Percentiles rank a stretch among this genome's conserved stretches.
phyloP scores from a whole-genome alignment of 2,329 filamentous ascomycete genomes.

The Fusarium penzigii region DNA sequence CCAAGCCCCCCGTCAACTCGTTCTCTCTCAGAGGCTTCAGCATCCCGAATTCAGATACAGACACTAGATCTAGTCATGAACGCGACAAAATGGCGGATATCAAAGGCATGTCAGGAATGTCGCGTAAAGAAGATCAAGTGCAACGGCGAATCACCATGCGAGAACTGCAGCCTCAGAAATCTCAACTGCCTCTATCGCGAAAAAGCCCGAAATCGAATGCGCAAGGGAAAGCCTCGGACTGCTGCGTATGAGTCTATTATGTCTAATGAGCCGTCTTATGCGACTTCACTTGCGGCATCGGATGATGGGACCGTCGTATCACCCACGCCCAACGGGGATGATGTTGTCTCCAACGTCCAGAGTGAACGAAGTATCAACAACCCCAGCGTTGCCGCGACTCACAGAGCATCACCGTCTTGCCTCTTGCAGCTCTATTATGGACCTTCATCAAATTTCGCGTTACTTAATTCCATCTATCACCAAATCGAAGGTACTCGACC shows the following conservation, averaged over 20 bases:
- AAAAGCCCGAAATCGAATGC: slow-evolving; percentile 33
- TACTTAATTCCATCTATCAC: slow-evolving; percentile 37
- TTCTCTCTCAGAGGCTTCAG: too few species aligned
- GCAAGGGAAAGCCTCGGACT: slow-evolving; percentile 24
- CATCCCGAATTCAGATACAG: too few species aligned
- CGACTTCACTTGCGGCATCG: slow-evolving; percentile 20
- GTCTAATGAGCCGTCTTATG: slow-evolving; percentile 18
- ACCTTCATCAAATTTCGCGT: slow-evolving; percentile 46
- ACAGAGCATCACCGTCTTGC: slow-evolving; percentile 45
- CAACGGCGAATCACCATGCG: slow-evolving; percentile 33
- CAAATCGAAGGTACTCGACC: slow-evolving; percentile 32
- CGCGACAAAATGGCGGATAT: slow-evolving; percentile 34
- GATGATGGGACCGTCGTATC: slow-evolving; percentile 22
- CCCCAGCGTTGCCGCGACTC: slow-evolving; percentile 47
- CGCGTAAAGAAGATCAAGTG: slow-evolving; percentile 35
- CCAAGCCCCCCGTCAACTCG: too few species aligned
- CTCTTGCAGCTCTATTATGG: slow-evolving; percentile 48
- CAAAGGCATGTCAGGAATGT: slow-evolving; percentile 37
- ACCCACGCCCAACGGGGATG: slow-evolving; percentile 17
- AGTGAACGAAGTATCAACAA: slow-evolving; percentile 35
- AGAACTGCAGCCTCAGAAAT: slow-evolving; percentile 29
- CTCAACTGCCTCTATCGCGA: slow-evolving; percentile 33
- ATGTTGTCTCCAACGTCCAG: slow-evolving; percentile 5
- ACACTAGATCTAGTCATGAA: slow-evolving; percentile 17
- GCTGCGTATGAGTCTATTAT: slow-evolving; percentile 25